Conservation (phyloP, 2,329 filamentous ascomycete genomes). For the Truncatella angustata region DNA sequence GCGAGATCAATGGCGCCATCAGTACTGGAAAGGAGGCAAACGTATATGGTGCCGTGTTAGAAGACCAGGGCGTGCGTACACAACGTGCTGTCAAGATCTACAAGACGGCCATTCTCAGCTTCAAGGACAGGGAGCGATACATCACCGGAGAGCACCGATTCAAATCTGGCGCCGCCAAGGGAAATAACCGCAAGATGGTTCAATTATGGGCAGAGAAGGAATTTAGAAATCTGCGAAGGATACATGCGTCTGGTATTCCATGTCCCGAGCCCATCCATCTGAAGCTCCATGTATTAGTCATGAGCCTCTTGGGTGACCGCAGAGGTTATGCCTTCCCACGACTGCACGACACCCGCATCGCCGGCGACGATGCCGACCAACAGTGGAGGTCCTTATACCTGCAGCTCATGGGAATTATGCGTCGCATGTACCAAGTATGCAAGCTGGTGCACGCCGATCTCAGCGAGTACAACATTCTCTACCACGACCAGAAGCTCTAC, state of each 20-base stretch:
- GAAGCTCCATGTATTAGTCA: conserved; percentile 91
- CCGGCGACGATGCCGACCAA: conserved; percentile 63
- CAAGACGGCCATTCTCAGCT: conserved; percentile 95
- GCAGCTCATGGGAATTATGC: conserved; percentile 84
- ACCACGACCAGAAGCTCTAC: conserved; percentile 77
- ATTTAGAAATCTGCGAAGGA: conserved; percentile 85
- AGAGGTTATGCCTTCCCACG: conserved; percentile 87
- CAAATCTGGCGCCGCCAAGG: conserved; percentile 86
- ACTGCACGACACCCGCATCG: conserved; percentile 79
- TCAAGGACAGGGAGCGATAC: conserved; percentile 97
- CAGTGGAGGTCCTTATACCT: conserved; percentile 79
- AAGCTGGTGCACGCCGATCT: conserved; percentile 92
- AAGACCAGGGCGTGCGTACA: conserved; percentile 53
- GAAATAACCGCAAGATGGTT: conserved; percentile 94
- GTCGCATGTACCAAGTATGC: conserved; percentile 89
- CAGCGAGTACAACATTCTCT: conserved; percentile 97
- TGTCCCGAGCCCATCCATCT: conserved; percentile 87
- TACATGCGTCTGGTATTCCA: conserved; percentile 80
- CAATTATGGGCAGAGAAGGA: conserved; percentile 99
- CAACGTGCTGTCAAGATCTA: conserved; percentile 97
- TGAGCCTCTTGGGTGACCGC: conserved; percentile 86
- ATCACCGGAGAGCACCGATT: conserved; percentile 94
- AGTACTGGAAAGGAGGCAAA: conserved; percentile 98
- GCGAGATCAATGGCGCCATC: conserved; percentile 90
- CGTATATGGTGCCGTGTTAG: conserved; percentile 84